Evolutionary conservation across 2,329 filamentous ascomycete genomes (phyloP).

Genomic region (Talaromyces rugulosus): DNA sequence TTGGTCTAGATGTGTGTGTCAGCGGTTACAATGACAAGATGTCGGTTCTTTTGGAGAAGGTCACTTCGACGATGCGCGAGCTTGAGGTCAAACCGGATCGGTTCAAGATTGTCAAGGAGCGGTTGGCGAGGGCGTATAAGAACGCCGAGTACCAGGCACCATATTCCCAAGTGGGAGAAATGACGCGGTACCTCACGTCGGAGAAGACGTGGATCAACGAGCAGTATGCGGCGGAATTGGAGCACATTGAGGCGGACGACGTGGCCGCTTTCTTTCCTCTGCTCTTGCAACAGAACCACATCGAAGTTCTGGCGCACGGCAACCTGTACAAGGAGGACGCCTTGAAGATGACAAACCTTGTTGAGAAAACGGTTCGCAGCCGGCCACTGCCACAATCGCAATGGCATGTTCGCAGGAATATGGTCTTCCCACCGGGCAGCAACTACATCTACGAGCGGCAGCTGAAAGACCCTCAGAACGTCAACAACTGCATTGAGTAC

Average conservation of each 20-base stretch:
- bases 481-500: conserved; percentile 83
- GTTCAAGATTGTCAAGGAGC: conserved; percentile 88
- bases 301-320: conserved; percentile 84
- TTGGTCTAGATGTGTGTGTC: conserved; percentile 73
- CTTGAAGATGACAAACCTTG: conserved; percentile 74
- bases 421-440: conserved; percentile 72
- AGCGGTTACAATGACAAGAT: conserved; percentile 97
- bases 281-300: conserved; percentile 75
- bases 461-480: conserved; percentile 80
- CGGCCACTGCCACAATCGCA: conserved; percentile 69
- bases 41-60: conserved; percentile 81
- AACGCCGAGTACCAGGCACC: conserved; percentile 88
- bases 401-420: conserved; percentile 71
- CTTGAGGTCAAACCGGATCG: conserved; percentile 79
- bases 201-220: conserved; percentile 76
- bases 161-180: conserved; percentile 82
- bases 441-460: conserved; percentile 80
- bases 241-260: conserved; percentile 67
- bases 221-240: conserved; percentile 72
- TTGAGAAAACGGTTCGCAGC: conserved; percentile 73
- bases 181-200: conserved; percentile 71
- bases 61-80: conserved; percentile 77
- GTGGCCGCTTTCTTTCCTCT: conserved; percentile 75
- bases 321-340: conserved; percentile 95
- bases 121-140: conserved; percentile 67